Evolutionary conservation across 2,329 filamentous ascomycete genomes (phyloP), one percentile per base, ranked within the genome.

Genomic region (Pleurostoma richardsiae): DNA sequence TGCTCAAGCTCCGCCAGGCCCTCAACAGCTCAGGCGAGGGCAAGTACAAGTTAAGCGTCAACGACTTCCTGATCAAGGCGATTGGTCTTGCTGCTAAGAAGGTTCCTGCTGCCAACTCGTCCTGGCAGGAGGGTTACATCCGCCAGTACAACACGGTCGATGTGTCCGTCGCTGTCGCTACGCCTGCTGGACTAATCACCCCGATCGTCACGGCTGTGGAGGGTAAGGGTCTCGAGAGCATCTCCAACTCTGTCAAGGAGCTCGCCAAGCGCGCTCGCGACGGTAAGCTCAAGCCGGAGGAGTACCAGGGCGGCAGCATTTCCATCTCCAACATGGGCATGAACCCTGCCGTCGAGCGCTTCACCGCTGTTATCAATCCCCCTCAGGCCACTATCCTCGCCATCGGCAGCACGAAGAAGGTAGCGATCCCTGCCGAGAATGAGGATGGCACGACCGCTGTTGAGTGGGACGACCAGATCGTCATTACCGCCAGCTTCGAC

Each of bases 241-340:
- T 99, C 73, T 96, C 90, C 46, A 72, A 79, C 61, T 80, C 88
- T 68, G 86, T 99, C 75, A 97, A 97, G 80, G 90, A 96, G 64
- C 88, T 99, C 47, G 91, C 91, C 66, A 96, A 95, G 83, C 89
- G 90, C 67, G 94, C 94, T 53, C 84, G 90, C 52, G 94, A 97
- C 59, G 88, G 89, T 74, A 99, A 97, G 84, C 87, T 99, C 61
- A 97, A 97, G 86, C 94, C 94, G 42, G 92, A 99, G 71, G 91
- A 99, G 74, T 99, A 95, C 83, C 92, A 96, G 79, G 94, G 94
- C 47, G 94, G 94, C 68, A 95, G 90, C 67, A 96, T 99, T 74
- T 96, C 92, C 70, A 97, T 99, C 73, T 95, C 89, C 75, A 99
- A 99, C 83, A 95, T 99, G 94, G 94, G 94, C 71, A 99, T 99